A percentile compares a stretch with the other conserved stretches of the same genome.
Evolutionary conservation across 2,329 filamentous ascomycete genomes (phyloP).

Genomic region (Epichloe hybrida): DNA sequence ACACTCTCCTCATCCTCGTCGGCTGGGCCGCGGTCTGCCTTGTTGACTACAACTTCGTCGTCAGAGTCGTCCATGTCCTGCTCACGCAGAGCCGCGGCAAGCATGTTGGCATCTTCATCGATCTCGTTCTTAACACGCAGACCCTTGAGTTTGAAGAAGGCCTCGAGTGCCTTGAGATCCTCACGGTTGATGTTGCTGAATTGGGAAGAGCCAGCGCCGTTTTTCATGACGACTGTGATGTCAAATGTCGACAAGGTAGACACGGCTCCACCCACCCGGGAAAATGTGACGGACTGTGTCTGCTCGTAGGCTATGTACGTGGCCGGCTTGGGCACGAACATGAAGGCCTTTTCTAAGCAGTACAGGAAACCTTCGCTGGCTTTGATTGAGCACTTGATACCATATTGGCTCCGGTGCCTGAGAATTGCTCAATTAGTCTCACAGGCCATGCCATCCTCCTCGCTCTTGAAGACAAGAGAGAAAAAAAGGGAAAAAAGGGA

Average conservation of each 20-base stretch:
- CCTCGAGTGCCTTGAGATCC: conserved; percentile 90
- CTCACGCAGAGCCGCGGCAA: conserved; percentile 72
- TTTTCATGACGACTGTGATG: conserved; percentile 85
- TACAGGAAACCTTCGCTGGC: conserved; percentile 96
- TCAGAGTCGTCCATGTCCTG: conserved; percentile 75
- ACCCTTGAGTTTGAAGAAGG: conserved; percentile 92
- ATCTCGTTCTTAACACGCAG: conserved; percentile 98
- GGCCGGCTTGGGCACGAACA: conserved; percentile 97
- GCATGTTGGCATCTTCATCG: conserved; percentile 72
- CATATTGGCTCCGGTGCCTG: conserved; percentile 79
- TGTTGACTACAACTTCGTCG: conserved; percentile 58
- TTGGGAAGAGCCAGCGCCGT: conserved; percentile 73
- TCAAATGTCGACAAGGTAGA: conserved; percentile 94
- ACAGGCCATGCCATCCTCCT: neutral
- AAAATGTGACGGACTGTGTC: conserved; percentile 84
- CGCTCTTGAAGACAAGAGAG: neutral
- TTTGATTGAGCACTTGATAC: conserved; percentile 99
- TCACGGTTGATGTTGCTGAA: conserved; percentile 99
- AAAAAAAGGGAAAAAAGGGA: rapidly evolving
- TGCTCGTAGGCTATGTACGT: conserved; percentile 96
- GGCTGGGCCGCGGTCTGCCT: conserved; percentile 72
- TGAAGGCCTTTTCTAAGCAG: conserved; percentile 94
- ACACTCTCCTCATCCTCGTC: conserved; percentile 93
- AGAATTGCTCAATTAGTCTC: neutral
- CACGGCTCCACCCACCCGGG: conserved; percentile 83